Conservation (phyloP, 1,139 yeast species). For the Scheffersomyces segobiensis region DNA sequence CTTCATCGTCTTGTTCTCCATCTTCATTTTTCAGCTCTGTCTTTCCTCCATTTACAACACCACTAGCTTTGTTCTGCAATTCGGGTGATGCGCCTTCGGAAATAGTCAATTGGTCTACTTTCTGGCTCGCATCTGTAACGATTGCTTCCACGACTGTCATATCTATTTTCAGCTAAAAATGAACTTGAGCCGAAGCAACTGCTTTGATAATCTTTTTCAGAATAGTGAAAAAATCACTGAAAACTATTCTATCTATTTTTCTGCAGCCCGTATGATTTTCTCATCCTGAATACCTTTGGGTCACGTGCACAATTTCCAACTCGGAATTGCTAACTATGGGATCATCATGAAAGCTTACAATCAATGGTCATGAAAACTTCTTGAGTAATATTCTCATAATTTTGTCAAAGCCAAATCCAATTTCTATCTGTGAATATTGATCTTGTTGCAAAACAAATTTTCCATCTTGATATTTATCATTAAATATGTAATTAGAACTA, state of each 20-base stretch:
- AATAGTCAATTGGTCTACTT: slow-evolving; percentile 6
- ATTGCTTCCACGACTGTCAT: slow-evolving; percentile 7
- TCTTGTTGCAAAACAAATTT: too few species aligned
- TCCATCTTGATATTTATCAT: too few species aligned
- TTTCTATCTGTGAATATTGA: too few species aligned
- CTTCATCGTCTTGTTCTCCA: slow-evolving; percentile 38
- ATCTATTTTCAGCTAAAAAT: not conserved
- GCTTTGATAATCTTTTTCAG: not conserved
- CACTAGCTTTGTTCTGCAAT: not conserved
- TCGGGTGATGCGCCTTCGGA: not conserved
- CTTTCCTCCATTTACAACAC: not conserved
- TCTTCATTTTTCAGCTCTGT: slow-evolving; percentile 14
- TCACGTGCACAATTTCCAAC: not conserved
- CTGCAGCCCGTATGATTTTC: not conserved
- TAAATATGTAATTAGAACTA: too few species aligned
- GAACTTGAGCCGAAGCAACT: not conserved
- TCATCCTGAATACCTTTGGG: not conserved
- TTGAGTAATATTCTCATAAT: too few species aligned
- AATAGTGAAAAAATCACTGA: not conserved
- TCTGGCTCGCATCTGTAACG: slow-evolving; percentile 8
- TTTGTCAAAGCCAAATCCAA: too few species aligned
- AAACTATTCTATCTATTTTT: not conserved
- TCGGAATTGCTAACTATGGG: not conserved
- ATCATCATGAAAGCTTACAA: too few species aligned
- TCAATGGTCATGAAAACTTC: too few species aligned